Evolutionary conservation across 805 yeast genomes (phyloP).

Genomic region (Cyberlindnera mississippiensis): DNA sequence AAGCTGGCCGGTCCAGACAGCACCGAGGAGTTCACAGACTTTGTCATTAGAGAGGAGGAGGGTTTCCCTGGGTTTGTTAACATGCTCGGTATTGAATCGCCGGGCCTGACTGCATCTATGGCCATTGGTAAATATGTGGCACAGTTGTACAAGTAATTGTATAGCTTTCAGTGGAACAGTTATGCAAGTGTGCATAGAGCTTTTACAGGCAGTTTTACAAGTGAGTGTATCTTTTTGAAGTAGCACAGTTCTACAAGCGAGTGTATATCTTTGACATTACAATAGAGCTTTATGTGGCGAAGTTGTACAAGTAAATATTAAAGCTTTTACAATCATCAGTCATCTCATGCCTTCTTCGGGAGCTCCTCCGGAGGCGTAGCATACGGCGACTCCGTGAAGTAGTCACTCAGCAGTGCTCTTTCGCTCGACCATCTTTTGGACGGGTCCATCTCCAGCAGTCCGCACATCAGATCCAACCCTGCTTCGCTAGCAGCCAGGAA

Average conservation of each 20-base stretch:
- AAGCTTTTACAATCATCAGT: too few relatives aligned
- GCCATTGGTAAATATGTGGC: constrained; percentile 77
- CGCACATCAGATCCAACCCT: constrained; percentile 72
- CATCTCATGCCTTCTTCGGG: constrained; percentile 39
- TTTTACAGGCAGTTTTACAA: constrained; percentile 1
- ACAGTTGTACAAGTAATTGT: constrained; percentile 14
- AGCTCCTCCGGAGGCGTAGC: constrained; percentile 64
- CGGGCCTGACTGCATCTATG: constrained; percentile 80
- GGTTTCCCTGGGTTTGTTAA: constrained; percentile 78
- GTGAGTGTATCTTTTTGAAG: too few relatives aligned
- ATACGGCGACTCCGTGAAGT: constrained; percentile 67
- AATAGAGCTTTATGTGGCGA: too few relatives aligned
- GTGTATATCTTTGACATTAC: too few relatives aligned
- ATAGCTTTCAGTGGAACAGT: too few relatives aligned
- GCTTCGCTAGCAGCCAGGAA: constrained; percentile 88
- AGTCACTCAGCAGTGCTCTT: constrained; percentile 59
- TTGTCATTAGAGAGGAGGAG: constrained; percentile 63
- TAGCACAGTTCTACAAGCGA: constrained; percentile 1
- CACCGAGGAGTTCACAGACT: constrained; percentile 56
- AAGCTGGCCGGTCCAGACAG: constrained; percentile 49
- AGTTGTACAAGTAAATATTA: too few relatives aligned
- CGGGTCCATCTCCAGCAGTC: constrained; percentile 77
- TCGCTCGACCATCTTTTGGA: constrained; percentile 62
- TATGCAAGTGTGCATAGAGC: too few relatives aligned
- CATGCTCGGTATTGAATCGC: constrained; percentile 81